phyloP scores from a whole-genome alignment of 202 grass and related monocot species.

The Eragrostis tef region DNA sequence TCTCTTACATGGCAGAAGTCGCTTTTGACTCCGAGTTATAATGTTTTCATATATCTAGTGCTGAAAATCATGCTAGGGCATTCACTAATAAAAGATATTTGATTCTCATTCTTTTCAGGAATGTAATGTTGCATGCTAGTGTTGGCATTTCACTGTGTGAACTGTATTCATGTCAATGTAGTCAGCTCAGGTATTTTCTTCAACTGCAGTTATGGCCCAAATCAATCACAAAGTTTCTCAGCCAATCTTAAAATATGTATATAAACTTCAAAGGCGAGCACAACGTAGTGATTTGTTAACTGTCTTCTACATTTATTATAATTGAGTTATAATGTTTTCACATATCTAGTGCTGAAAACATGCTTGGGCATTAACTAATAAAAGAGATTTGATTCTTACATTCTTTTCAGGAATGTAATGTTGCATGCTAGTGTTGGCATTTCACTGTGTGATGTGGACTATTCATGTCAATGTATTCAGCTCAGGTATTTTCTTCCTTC shows the following conservation, averaged over 20 bases:
- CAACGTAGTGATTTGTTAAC: background rate
- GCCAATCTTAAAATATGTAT: background rate
- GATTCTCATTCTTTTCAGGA: slow-evolving; percentile 1
- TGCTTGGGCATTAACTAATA: background rate
- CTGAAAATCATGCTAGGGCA: background rate
- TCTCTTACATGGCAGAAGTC: background rate
- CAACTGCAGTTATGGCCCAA: background rate
- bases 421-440: slow-evolving; percentile 1
- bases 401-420: background rate
- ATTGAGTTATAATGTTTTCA: slow-evolving; percentile 19
- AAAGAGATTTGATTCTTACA: slow-evolving; percentile 14
- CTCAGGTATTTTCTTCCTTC: slow-evolving; percentile 44
- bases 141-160: background rate
- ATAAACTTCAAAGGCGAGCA: no score
- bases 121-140: slow-evolving; percentile 9
- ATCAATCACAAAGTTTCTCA: background rate
- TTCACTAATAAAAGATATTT: background rate
- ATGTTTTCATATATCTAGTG: background rate
- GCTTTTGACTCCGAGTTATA: slow-evolving; percentile 24
- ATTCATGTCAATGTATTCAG: slow-evolving; percentile 15
- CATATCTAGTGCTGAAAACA: slow-evolving; percentile 1
- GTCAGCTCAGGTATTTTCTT: slow-evolving; percentile 40
- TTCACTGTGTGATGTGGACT: background rate
- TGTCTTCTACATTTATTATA: background rate
- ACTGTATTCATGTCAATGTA: slow-evolving; percentile 14